Base-by-base conservation (phyloP, 768 basidiomycete genomes). In the Lentinula sp. region DNA sequence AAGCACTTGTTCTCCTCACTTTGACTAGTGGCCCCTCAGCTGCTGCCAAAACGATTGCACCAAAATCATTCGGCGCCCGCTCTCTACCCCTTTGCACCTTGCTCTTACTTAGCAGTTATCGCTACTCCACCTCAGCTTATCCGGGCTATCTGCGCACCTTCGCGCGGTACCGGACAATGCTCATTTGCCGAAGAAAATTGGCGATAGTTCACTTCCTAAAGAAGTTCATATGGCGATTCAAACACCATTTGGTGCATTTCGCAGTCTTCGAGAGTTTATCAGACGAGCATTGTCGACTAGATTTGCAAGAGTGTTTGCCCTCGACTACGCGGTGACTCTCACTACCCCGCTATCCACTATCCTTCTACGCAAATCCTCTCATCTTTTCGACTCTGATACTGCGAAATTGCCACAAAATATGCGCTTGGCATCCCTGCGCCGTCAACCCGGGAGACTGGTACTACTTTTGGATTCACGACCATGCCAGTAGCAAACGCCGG, bases 331-430 rank as follows among this genome's bases (percentile, higher is more conserved):
- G 1, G 78, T 79, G 4, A 78, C 81, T 18, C 75, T 88, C 62
- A 80, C 78, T 50, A 86, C 88, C 7, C 78, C 82, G 10, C 76
- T 92, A 5, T 84, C 87, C 3, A 76, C 77, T 21, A 86, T 84
- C 34, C 79, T 91, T 21, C 77, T 91, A 50, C 79, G 79, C 43
- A 79, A 91, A 57, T 80, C 87, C 23, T 80, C 83, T 16, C 84
- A 91, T 67, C 76, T 93, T 28, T 79, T 84, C 2, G 91, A 93
- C 64, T 67, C 69, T 15, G 87, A 91, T 68, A 87, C 88, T 0
- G 81, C 84, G 0, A 79, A 79, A 56, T 76, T 91, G 3, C 82
- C 89, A 7, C 67, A 68, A 10, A 73, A 83, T 56, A 88, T 93
- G 85, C 74, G 78, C 21, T 21, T 21, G 21, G 21, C 21, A 21